Conservation (phyloP, 768 basidiomycete genomes). For the Boletus pseudopeckii region DNA sequence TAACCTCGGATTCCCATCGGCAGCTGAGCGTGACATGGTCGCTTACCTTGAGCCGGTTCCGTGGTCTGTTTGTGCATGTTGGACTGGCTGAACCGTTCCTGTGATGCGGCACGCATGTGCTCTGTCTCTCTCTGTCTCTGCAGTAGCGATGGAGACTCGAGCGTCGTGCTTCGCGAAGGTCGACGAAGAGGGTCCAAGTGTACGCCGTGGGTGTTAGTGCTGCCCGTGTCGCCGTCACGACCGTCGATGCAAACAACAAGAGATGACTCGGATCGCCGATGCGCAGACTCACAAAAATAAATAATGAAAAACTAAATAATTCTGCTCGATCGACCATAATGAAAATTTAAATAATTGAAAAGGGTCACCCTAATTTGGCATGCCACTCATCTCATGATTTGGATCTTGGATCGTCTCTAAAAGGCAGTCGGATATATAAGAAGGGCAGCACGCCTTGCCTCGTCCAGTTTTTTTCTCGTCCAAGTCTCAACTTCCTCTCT, state of each 20-base stretch:
- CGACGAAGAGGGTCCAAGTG: not conserved
- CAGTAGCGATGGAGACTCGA: conserved; percentile 10
- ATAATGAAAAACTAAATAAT: conserved; percentile 9
- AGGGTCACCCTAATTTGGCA: conserved; percentile 16
- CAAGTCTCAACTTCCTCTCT: not conserved
- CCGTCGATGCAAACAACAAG: no score
- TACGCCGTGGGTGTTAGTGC: conserved; percentile 17
- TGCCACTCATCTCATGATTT: conserved; percentile 15
- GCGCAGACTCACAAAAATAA: conserved; percentile 3
- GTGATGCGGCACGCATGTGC: no score
- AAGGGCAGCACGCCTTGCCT: conserved; percentile 19
- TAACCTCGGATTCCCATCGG: conserved; percentile 18
- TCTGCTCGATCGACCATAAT: conserved; percentile 35
- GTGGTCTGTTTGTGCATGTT: conserved; percentile 19
- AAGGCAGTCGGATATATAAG: conserved; percentile 31
- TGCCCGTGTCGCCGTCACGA: conserved; percentile 18
- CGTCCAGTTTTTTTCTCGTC: conserved; percentile 16
- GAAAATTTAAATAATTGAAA: conserved; percentile 36
- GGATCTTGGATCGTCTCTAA: conserved; percentile 20
- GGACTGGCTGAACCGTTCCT: conserved; percentile 18
- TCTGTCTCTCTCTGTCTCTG: no score
- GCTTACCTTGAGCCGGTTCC: conserved; percentile 26
- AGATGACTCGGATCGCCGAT: conserved; percentile 7
- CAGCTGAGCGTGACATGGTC: no score
- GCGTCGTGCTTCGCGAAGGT: conserved; percentile 15